Conservation (phyloP, 805 yeast species). For the Lipomyces chichibuensis region DNA sequence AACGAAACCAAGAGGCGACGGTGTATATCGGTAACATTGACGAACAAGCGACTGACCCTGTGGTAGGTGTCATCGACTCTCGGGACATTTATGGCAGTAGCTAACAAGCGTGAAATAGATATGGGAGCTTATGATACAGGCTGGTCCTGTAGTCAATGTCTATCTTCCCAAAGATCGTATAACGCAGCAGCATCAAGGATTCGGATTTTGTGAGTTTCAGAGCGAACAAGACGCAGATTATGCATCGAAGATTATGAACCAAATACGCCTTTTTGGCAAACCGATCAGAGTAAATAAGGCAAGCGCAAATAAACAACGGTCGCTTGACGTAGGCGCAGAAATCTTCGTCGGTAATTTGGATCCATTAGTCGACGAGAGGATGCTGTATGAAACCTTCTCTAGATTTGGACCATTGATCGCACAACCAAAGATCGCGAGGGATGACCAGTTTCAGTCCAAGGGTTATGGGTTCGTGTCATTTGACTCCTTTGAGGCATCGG, state of each 20-base stretch:
- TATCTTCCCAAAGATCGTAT: constrained; percentile 81
- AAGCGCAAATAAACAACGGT: constrained; percentile 41
- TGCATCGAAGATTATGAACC: constrained; percentile 61
- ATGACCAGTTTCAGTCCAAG: constrained; percentile 51
- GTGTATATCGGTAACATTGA: constrained; percentile 84
- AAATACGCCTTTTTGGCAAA: constrained; percentile 64
- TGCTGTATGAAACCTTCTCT: constrained; percentile 60
- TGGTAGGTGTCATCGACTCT: constrained; percentile 41
- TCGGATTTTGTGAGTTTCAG: constrained; percentile 78
- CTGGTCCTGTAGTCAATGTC: constrained; percentile 73
- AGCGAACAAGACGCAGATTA: constrained; percentile 68
- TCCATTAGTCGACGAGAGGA: constrained; percentile 63
- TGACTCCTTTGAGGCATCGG: constrained; percentile 67
- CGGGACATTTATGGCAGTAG: not conserved
- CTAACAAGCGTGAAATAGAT: constrained; percentile 42
- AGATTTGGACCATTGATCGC: constrained; percentile 66
- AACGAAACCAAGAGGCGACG: constrained; percentile 63
- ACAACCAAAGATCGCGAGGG: constrained; percentile 56
- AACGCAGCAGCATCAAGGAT: constrained; percentile 74
- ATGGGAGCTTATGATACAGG: constrained; percentile 82
- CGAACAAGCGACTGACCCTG: constrained; percentile 66
- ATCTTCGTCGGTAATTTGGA: constrained; percentile 71
- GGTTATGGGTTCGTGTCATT: constrained; percentile 71
- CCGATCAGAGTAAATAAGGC: constrained; percentile 61
- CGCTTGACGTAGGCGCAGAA: constrained; percentile 61